Evolutionary conservation across 1,284 basidiomycete species (phyloP), one percentile per base, ranked within the genome.

Genomic region (Mycocalia duriaeana): DNA sequence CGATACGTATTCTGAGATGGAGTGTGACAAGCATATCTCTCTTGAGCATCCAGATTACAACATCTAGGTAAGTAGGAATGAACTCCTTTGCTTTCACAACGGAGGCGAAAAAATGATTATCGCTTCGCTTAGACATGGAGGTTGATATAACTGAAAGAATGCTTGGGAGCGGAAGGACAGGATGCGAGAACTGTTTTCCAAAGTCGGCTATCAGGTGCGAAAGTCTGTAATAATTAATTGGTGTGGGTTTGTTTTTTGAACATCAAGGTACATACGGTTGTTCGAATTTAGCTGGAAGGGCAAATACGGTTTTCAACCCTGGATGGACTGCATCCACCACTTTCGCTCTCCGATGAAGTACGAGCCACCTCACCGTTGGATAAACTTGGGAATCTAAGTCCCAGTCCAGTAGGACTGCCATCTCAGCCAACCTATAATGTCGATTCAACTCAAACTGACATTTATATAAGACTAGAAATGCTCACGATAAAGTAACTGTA

Each of bases 11-110:
- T 35, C 89, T 82, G 6, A 94, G 80, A 62, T 94, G 94, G 38
- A 94, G 74, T 25, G 91, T 90, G 47, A 90, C 78, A 19, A 97
- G 72, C 49, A 98, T 76, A 55, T 91, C 90, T 43, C 85, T 81
- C 53, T 90, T 87, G 31, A 99, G 75, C 70, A 98, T 81, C 94
- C 94, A 99, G 38, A 89, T 68, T n/a, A 98, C 80, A 28, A 94
- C 87, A 35, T 90, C 82, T 47, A 89, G 77, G 60, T 90, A 95
- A 36, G 83, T 65, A 13, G 80, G 73, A 24, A 92, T 77, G 16
- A 77, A 68, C 24, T 88, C 83, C 54, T 85, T 82, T 20, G 73
- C 70, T 44, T 77, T 72, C 14, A 90, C 84, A 25, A 90, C 80
- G 4, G 81, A 77, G n/a, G 81, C 82, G 64, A 88, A 94, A 60